phyloP scores from a whole-genome alignment of 495 filamentous ascomycete genomes.

The Aspergillus cavernicola region DNA sequence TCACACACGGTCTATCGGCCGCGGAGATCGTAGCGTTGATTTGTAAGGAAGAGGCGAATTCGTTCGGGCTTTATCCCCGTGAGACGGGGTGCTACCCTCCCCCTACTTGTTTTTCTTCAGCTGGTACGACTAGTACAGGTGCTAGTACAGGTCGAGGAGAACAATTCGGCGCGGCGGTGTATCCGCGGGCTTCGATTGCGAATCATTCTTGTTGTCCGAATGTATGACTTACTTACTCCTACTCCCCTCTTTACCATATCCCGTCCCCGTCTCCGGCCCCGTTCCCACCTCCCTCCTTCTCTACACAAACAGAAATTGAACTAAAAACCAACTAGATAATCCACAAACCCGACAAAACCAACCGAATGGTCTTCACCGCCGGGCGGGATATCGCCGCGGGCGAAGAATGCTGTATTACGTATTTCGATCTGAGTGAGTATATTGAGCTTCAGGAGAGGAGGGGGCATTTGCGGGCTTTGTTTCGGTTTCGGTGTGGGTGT shows the following conservation, averaged over 20 bases:
- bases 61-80: constrained; percentile 39
- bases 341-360: constrained; percentile 33
- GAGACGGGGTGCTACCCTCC: constrained; percentile 30
- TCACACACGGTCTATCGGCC: constrained; percentile 25
- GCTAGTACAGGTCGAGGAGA: constrained; percentile 29
- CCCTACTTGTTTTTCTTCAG: constrained; percentile 8
- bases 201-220: constrained; percentile 41
- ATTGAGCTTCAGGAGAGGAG: constrained; percentile 23
- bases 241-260: too few relatives aligned
- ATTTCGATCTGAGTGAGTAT: constrained; percentile 32
- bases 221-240: too few relatives aligned
- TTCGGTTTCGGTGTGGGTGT: constrained; percentile 34
- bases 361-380: constrained; percentile 38
- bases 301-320: too few relatives aligned
- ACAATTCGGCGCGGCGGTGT: constrained; percentile 38
- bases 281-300: too few relatives aligned
- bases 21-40: constrained; percentile 29
- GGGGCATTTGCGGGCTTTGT: constrained; percentile 28
- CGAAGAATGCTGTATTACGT: constrained; percentile 42
- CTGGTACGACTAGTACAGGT: too few relatives aligned
- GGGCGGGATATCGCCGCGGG: constrained; percentile 30
- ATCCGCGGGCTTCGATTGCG: constrained; percentile 34
- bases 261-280: too few relatives aligned
- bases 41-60: constrained; percentile 40
- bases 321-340: constrained; percentile 22